phyloP scores from a whole-genome alignment of 176 grass and related monocot genomes.

The Oryza longistaminata region DNA sequence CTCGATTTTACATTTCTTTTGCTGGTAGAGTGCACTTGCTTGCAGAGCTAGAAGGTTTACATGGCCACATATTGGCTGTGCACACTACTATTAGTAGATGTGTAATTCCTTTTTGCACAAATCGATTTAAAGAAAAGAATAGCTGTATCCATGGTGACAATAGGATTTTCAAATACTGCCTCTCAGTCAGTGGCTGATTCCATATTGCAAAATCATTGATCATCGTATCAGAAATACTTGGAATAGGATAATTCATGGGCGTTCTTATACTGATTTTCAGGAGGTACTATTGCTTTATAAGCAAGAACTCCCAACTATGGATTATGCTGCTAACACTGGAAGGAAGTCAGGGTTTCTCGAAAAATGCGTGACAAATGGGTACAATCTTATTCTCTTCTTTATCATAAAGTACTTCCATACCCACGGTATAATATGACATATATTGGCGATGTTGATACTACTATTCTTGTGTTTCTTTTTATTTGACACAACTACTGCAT shows the following conservation, averaged over 20 bases:
- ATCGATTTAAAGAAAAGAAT: neutral
- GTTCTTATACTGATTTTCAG: conserved; percentile 44
- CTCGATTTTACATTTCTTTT: neutral
- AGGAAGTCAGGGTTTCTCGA: conserved; percentile 77
- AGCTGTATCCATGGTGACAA: neutral
- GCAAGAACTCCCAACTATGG: conserved; percentile 84
- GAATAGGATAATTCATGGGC: neutral
- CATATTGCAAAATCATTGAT: neutral
- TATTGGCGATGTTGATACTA: neutral
- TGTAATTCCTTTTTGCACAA: neutral
- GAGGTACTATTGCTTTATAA: conserved; percentile 73
- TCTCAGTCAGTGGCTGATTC: neutral
- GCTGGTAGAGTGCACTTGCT: neutral
- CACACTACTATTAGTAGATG: neutral
- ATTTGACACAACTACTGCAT: neutral
- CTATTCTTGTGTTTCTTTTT: neutral
- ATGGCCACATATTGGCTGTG: neutral
- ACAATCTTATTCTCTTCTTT: neutral
- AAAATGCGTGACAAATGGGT: conserved; percentile 68
- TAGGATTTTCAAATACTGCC: neutral
- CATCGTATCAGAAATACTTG: neutral
- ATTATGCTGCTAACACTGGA: conserved; percentile 80
- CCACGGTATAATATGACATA: neutral
- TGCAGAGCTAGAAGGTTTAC: neutral
- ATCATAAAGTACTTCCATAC: neutral